phyloP scores from a whole-genome alignment of 441 rosid genomes.

The Corymbia citriodora region DNA sequence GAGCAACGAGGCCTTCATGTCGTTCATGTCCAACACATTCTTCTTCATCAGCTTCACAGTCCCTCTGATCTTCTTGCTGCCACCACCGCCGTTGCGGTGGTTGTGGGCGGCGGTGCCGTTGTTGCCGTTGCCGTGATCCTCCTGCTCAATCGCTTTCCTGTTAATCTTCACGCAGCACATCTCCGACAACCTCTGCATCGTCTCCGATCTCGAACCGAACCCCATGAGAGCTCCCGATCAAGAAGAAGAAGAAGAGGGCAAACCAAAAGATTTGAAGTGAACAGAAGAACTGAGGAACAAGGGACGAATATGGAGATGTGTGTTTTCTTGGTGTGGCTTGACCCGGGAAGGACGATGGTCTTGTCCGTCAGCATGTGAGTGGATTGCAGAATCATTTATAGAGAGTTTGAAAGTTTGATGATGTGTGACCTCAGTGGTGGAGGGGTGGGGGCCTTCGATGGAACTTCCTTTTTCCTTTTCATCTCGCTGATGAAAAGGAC shows the following conservation, averaged over 20 bases:
- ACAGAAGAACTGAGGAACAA: not conserved
- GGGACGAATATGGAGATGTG: not conserved
- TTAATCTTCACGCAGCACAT: not conserved
- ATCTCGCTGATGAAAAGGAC: not conserved
- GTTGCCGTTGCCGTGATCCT: not conserved
- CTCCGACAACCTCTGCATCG: not conserved
- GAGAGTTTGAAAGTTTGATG: not conserved
- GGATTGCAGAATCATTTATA: not conserved
- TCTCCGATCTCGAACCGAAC: not conserved
- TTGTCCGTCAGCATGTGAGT: not conserved
- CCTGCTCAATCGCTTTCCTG: not conserved
- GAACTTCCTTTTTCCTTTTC: not conserved
- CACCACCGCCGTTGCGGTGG: not conserved
- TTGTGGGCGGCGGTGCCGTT: not conserved
- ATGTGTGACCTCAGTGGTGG: not conserved
- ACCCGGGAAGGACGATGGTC: not conserved
- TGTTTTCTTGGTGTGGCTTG: not conserved
- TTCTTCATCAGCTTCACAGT: constrained; percentile 14
- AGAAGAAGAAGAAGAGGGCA: not conserved
- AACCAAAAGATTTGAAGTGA: not conserved
- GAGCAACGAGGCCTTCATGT: constrained; percentile 11
- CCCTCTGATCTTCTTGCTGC: constrained; percentile 6
- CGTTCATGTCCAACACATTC: constrained; percentile 10
- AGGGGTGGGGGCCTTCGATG: not conserved
- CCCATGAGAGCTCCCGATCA: not conserved